Percentiles rank a stretch among this genome's conserved stretches.
These are phyloP conservation scores for Ophiostoma triangulosporum DNA, from an alignment of 2,329 filamentous ascomycete species.

Conservation along the genomic window DNA sequence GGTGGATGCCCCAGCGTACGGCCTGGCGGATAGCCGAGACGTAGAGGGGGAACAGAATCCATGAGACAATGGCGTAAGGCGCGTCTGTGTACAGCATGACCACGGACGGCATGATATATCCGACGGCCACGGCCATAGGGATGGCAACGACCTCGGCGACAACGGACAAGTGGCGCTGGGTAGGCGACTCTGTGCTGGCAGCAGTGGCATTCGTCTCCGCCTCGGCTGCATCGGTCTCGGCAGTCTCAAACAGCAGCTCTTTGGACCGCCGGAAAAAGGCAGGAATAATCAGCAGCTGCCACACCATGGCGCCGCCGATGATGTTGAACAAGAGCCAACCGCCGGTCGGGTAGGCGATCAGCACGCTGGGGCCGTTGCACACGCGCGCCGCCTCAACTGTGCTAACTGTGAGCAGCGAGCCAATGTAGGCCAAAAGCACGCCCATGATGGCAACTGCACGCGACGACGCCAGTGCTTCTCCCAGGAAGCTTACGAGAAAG, in stretches of 20 bases:
- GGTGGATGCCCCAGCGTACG: conserved; percentile 18
- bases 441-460: conserved; percentile 29
- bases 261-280: conserved; percentile 32
- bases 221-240: neutral
- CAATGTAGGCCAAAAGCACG: conserved; percentile 30
- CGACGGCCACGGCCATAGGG: conserved; percentile 32
- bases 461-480: conserved; percentile 25
- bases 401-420: conserved; percentile 33
- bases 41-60: conserved; percentile 39
- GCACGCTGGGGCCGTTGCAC: conserved; percentile 20
- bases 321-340: conserved; percentile 36
- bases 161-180: conserved; percentile 25
- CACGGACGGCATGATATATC: conserved; percentile 32
- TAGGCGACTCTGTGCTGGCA: conserved; percentile 13
- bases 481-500: conserved; percentile 38
- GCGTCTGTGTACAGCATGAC: conserved; percentile 31
- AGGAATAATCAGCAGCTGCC: conserved; percentile 37
- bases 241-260: conserved; percentile 20
- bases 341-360: conserved; percentile 23
- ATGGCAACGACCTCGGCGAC: conserved; percentile 44
- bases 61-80: conserved; percentile 26
- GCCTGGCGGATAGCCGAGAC: conserved; percentile 29
- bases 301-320: conserved; percentile 35
- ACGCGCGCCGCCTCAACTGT: conserved; percentile 36
- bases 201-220: conserved; percentile 12